Base-by-base conservation (phyloP, 2,329 filamentous ascomycete species). In the Hypoxylon rubiginosum region DNA sequence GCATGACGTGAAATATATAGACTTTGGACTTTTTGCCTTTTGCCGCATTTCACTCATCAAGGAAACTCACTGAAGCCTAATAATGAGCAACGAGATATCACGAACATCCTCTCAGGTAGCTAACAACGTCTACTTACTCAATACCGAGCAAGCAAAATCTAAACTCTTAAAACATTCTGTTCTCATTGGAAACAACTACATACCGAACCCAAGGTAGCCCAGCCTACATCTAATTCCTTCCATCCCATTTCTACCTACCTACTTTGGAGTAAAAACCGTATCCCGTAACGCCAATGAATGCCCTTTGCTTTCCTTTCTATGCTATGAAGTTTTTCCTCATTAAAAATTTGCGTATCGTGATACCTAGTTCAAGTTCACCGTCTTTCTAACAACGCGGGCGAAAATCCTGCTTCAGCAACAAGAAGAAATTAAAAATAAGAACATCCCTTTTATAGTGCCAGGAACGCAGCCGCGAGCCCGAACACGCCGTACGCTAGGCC, bases 401-500 rank as follows among this genome's bases (percentile, higher is more conserved):
- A 34, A 36, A 36, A 15, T 3, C 15, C 34, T 36, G 15, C 30
- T 36, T n/a, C n/a, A n/a, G n/a, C n/a, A 6, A 28, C 26, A 28
- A 28, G 26, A 28, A 34, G 4, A 19, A 43, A n/a, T n/a, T n/a
- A 17, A 43, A 43, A 9, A n/a, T 4, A 17, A 43, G n/a, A 2
- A 26, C 43, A 55, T 11, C n/a, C 4, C n/a, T 26, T n/a, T 34
- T 58, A 69, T 6, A 69, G 48, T 11, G 58, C 62, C 6, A 70
- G 24, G 9, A 56, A 30, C 55, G 68, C 26, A 8, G 36, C 69
- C 10, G 43, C 60, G 4, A 71, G 10, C 1, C 60, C 64, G 36
- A 62, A 58, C 7, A 67, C 51, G 0, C 57, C 62, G 28, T 66
- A 70, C 7, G 57, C 60, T 39, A 66, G 17, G 1, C 59, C 53